A percentile compares a stretch with the other conserved stretches of the same genome.
Conservation (phyloP, 495 filamentous ascomycete species). For the Podospora pseudoanserina region DNA sequence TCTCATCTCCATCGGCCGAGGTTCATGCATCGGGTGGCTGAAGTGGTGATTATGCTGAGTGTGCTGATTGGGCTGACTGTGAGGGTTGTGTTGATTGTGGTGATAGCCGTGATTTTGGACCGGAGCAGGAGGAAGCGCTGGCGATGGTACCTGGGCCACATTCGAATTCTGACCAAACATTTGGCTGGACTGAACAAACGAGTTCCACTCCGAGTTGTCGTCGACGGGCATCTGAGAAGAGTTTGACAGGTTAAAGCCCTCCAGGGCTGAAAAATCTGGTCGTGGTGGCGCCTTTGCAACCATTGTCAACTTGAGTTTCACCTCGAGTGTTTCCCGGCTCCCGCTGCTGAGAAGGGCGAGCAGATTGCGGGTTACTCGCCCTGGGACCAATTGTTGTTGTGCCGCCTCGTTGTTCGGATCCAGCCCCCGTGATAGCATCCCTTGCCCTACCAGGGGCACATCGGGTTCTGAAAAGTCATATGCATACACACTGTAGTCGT, state of each 20-base stretch:
- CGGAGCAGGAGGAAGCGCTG: conserved; percentile 29
- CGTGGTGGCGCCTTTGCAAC: conserved; percentile 68
- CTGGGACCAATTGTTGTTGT: conserved; percentile 75
- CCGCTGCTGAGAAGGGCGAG: conserved; percentile 79
- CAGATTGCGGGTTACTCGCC: conserved; percentile 80
- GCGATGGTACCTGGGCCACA: conserved; percentile 27
- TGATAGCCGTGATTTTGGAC: conserved; percentile 3
- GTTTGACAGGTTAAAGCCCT: conserved; percentile 23
- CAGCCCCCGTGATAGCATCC: conserved; percentile 87
- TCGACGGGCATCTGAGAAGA: conserved; percentile 38
- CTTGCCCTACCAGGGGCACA: conserved; percentile 88
- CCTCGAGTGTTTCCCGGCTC: conserved; percentile 86
- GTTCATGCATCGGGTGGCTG: conserved; percentile 15
- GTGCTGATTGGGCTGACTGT: too few relatives aligned
- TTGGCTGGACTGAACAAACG: conserved; percentile 44
- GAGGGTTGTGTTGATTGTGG: neutral
- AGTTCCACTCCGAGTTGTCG: conserved; percentile 46
- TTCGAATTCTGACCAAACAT: conserved; percentile 33
- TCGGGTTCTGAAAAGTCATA: conserved; percentile 96
- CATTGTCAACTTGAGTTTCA: conserved; percentile 82
- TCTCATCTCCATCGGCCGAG: conserved; percentile 22
- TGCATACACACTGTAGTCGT: conserved; percentile 94
- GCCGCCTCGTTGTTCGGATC: conserved; percentile 43
- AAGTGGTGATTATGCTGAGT: conserved; percentile 6
- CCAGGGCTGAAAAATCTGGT: conserved; percentile 24